These are phyloP conservation scores for Cryphonectria radicalis DNA, from an alignment of 2,329 filamentous ascomycete species.

Conservation along the genomic window DNA sequence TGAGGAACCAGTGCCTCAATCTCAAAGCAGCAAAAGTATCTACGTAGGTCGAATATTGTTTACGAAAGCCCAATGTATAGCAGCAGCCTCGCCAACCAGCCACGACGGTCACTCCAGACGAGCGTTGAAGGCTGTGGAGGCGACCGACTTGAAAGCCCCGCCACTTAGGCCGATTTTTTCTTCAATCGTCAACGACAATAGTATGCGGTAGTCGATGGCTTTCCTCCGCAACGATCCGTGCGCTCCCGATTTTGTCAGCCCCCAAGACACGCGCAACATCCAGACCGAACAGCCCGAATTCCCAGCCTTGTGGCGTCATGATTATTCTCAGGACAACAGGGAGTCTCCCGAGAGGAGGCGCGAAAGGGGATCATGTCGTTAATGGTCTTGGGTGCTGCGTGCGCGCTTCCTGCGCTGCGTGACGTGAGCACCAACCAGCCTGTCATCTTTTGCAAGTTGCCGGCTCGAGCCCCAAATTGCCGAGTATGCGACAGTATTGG, in stretches of 20 bases:
- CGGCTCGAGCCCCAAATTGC: background rate
- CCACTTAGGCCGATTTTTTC: background rate
- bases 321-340: background rate
- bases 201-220: background rate
- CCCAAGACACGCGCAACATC: background rate
- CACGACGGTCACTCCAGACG: constrained; percentile 13
- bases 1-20: constrained; percentile 11
- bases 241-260: background rate
- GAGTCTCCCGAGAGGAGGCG: background rate
- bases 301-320: background rate
- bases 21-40: constrained; percentile 27
- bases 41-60: constrained; percentile 28
- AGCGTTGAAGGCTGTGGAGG: constrained; percentile 11
- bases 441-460: background rate
- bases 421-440: background rate
- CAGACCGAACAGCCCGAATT: background rate
- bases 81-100: constrained; percentile 19
- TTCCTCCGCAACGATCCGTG: background rate
- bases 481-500: background rate
- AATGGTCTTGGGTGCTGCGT: background rate
- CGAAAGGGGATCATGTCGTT: background rate
- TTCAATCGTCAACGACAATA: background rate
- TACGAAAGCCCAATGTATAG: constrained; percentile 21
- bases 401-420: background rate
- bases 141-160: background rate